phyloP scores from a whole-genome alignment of 352 stramenopile genomes.

The Pseudoperonospora humuli region DNA sequence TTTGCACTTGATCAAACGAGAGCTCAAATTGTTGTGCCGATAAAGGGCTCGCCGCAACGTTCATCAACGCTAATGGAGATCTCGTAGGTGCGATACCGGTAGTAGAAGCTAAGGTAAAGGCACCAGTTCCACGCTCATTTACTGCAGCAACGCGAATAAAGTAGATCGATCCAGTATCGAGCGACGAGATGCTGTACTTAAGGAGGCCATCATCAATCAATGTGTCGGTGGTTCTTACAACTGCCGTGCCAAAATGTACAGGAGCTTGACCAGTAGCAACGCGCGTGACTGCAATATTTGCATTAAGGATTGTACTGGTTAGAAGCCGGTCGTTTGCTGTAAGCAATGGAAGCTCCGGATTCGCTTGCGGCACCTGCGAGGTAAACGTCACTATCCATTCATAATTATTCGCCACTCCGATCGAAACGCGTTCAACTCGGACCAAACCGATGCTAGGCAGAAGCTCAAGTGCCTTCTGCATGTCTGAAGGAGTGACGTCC shows the following conservation, averaged over 20 bases:
- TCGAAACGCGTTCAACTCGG: constrained; percentile 77
- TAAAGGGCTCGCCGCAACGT: constrained; percentile 29
- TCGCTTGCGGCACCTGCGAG: constrained; percentile 34
- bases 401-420: constrained; percentile 52
- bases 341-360: constrained; percentile 28
- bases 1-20: constrained; percentile 48
- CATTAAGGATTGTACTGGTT: constrained; percentile 8
- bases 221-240: constrained; percentile 13
- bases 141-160: constrained; percentile 70
- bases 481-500: constrained; percentile 43
- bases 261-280: constrained; percentile 27
- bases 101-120: constrained; percentile 27
- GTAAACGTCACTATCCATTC: constrained; percentile 88
- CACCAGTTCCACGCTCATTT: constrained; percentile 78
- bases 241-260: constrained; percentile 25
- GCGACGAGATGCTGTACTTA: constrained; percentile 45
- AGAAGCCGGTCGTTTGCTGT: constrained; percentile 48
- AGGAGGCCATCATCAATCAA: constrained; percentile 9
- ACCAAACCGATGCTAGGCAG: constrained; percentile 86
- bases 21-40: constrained; percentile 39
- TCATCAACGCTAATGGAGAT: constrained; percentile 38
- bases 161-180: constrained; percentile 57
- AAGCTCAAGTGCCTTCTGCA: constrained; percentile 81
- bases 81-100: constrained; percentile 35
- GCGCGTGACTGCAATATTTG: constrained; percentile 23